Conservation (phyloP, 1,284 basidiomycete genomes). For the Moniliophthora roreri region DNA sequence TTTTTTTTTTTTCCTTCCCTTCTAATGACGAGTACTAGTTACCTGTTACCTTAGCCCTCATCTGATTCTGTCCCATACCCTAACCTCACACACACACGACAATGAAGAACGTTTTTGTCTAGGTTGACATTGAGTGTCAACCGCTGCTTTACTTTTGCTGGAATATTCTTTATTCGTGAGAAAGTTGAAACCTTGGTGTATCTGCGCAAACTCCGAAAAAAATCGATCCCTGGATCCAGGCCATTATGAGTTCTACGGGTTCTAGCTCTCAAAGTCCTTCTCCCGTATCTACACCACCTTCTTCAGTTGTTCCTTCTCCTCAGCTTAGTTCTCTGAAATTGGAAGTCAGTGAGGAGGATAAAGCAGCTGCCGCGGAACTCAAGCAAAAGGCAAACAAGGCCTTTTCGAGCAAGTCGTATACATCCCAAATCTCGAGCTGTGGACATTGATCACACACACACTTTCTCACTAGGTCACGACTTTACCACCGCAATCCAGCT, state of each 20-base stretch:
- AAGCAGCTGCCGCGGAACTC: slow-evolving; percentile 62
- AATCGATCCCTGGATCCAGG: too few species aligned
- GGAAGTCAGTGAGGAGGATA: slow-evolving; percentile 66
- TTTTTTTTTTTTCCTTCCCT: neutral
- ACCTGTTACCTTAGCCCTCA: too few species aligned
- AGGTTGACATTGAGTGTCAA: neutral
- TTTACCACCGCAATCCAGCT: slow-evolving; percentile 67
- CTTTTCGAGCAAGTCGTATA: slow-evolving; percentile 60
- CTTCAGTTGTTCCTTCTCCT: slow-evolving; percentile 54
- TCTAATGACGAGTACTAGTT: too few species aligned
- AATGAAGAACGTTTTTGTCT: too few species aligned
- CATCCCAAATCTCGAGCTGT: neutral
- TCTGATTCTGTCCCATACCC: too few species aligned
- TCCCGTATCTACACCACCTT: slow-evolving; percentile 48
- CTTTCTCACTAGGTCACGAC: slow-evolving; percentile 24
- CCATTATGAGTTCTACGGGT: too few species aligned
- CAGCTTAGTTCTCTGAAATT: slow-evolving; percentile 49
- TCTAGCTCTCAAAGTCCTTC: slow-evolving; percentile 36
- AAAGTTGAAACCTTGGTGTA: slow-evolving; percentile 3
- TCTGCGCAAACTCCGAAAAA: neutral
- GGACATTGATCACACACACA: neutral
- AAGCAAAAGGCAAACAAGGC: slow-evolving; percentile 88
- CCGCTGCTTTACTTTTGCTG: neutral
- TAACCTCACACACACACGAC: too few species aligned
- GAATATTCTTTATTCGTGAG: neutral